Conservation (phyloP, 371 early-diverging fungal genomes). For the Mortierella sp. region DNA sequence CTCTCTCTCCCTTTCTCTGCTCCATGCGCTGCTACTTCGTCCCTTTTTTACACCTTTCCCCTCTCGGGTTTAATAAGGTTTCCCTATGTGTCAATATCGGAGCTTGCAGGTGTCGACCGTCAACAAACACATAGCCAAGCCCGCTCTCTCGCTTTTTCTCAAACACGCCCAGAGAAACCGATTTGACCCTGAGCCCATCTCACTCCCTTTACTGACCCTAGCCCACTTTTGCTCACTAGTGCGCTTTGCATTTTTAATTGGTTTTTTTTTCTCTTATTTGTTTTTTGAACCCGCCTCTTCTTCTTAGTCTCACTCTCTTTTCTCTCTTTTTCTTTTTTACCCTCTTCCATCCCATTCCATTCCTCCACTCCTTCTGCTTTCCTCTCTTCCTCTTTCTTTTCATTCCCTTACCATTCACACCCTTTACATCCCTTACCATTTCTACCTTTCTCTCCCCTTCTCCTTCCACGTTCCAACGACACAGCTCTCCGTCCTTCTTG, state of each 20-base stretch:
- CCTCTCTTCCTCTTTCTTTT: not conserved
- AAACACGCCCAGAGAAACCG: too few relatives aligned
- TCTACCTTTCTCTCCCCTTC: not conserved
- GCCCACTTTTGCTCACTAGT: not conserved
- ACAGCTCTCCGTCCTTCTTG: not conserved
- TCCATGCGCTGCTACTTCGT: too few relatives aligned
- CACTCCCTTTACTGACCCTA: not conserved
- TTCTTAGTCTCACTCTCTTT: not conserved
- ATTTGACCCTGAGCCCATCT: not conserved
- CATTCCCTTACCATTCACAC: not conserved
- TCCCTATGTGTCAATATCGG: not conserved
- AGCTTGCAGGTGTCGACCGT: not conserved
- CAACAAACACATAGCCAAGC: not conserved
- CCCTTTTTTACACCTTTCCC: too few relatives aligned
- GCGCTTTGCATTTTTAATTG: not conserved
- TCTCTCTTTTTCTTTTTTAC: not conserved
- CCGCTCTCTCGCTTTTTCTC: constrained; percentile 5
- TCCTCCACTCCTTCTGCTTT: not conserved
- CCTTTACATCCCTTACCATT: not conserved
- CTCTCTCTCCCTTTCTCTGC: too few relatives aligned
- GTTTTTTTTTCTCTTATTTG: not conserved
- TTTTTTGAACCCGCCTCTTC: not conserved
- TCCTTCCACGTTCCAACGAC: not conserved
- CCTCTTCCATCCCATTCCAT: not conserved
- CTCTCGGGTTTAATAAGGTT: not conserved